Evolutionary conservation across 139 green algal species (phyloP).

Genomic region (Mesotaenium endlicherianum): DNA sequence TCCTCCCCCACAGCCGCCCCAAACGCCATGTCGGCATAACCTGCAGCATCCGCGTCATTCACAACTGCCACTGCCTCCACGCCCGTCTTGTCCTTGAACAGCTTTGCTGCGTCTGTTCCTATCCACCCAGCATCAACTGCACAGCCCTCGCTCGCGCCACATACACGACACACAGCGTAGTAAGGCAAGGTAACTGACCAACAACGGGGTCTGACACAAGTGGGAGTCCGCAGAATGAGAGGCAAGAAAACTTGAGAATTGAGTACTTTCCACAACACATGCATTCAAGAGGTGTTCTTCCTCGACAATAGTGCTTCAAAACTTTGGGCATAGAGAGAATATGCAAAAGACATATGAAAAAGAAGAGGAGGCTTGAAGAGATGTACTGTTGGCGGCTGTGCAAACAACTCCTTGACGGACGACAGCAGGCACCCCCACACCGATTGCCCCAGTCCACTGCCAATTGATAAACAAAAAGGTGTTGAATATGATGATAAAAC

Average conservation of each 20-base stretch:
- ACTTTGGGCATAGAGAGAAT: no score
- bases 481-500: neutral
- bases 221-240: no score
- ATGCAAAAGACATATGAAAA: slow-evolving; percentile 2
- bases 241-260: no score
- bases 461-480: neutral
- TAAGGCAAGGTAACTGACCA: no score
- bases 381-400: slow-evolving; percentile 44
- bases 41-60: slow-evolving; percentile 36
- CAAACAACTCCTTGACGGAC: slow-evolving; percentile 14
- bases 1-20: neutral
- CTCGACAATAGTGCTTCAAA: no score
- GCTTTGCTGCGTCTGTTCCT: neutral
- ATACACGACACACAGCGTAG: no score
- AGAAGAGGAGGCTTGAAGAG: neutral
- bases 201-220: no score
- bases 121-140: slow-evolving; percentile 33
- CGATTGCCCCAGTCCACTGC: slow-evolving; percentile 30
- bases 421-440: slow-evolving; percentile 35
- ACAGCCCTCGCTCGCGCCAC: no score
- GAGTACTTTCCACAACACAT: no score
- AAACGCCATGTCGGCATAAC: slow-evolving; percentile 30
- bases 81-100: neutral
- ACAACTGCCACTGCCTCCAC: neutral
- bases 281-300: no score